phyloP scores from a whole-genome alignment of 2,329 filamentous ascomycete genomes.

The Diaporthe destruens region DNA sequence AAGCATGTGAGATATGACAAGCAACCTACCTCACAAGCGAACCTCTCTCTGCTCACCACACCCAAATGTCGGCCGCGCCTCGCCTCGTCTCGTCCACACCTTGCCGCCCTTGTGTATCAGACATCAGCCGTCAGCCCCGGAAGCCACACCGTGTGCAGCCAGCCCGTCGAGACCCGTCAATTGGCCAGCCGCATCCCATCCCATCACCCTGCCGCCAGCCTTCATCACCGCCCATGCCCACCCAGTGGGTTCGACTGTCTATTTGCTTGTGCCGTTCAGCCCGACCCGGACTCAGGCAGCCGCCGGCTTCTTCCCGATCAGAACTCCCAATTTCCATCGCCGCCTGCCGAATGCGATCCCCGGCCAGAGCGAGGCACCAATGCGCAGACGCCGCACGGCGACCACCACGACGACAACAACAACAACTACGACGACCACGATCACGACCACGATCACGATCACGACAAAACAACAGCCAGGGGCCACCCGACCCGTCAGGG shows the following conservation, averaged over 20 bases:
- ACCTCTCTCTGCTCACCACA: background rate
- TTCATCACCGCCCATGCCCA: constrained; percentile 17
- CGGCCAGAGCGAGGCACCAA: background rate
- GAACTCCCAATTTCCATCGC: constrained; percentile 6
- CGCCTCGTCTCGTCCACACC: background rate
- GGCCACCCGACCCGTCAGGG: background rate
- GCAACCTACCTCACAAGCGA: too few species aligned
- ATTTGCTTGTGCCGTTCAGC: background rate
- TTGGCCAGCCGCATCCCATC: constrained; percentile 14
- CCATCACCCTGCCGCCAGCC: constrained; percentile 20
- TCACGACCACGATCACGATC: too few species aligned
- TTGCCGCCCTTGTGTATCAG: too few species aligned
- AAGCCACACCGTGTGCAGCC: constrained; percentile 23
- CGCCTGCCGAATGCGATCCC: constrained; percentile 1
- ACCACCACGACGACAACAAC: too few species aligned
- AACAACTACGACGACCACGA: too few species aligned
- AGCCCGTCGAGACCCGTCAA: background rate
- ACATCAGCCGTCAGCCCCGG: too few species aligned
- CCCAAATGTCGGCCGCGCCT: constrained; percentile 18
- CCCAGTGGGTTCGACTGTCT: constrained; percentile 8
- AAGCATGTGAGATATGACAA: constrained; percentile 28
- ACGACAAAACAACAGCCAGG: background rate
- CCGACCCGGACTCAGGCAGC: constrained; percentile 24
- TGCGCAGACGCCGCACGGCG: background rate
- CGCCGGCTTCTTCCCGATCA: constrained; percentile 21